These are phyloP conservation scores for Nothophytophthora sp. DNA, from an alignment of 352 stramenopile genomes.

Conservation along the genomic window DNA sequence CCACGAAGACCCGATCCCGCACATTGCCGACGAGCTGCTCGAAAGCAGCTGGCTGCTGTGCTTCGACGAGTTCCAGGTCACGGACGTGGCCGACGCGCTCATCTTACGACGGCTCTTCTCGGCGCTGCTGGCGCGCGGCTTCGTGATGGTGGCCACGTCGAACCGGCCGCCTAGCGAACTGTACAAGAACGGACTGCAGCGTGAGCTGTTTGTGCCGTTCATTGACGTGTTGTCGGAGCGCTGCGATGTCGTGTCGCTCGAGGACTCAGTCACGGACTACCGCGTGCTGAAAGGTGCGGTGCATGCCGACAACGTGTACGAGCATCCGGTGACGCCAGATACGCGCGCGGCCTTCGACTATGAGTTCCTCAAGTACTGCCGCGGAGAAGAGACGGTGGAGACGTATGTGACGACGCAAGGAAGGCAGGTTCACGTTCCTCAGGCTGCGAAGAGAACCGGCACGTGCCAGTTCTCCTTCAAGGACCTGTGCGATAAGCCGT, in stretches of 20 bases:
- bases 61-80: slow-evolving; percentile 99
- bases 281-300: slow-evolving; percentile 65
- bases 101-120: slow-evolving; percentile 95
- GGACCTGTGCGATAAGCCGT: slow-evolving; percentile 94
- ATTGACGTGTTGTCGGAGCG: slow-evolving; percentile 92
- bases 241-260: slow-evolving; percentile 82
- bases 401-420: slow-evolving; percentile 71
- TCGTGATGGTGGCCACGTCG: slow-evolving; percentile 97
- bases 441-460: slow-evolving; percentile 48
- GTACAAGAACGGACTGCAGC: slow-evolving; percentile 97
- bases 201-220: slow-evolving; percentile 96
- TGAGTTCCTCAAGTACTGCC: slow-evolving; percentile 62
- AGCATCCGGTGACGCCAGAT: slow-evolving; percentile 46
- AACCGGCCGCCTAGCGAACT: slow-evolving; percentile 94
- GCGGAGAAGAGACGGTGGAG: slow-evolving; percentile 45
- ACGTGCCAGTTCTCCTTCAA: slow-evolving; percentile 94
- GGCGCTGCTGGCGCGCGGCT: slow-evolving; percentile 86
- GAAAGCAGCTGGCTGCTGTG: slow-evolving; percentile 91
- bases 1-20: slow-evolving; percentile 74
- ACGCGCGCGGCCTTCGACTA: slow-evolving; percentile 63
- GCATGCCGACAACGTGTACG: slow-evolving; percentile 77
- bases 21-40: slow-evolving; percentile 89
- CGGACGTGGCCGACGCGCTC: slow-evolving; percentile 96
- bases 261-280: slow-evolving; percentile 84
- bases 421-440: slow-evolving; percentile 59